Conservation (phyloP, 2,329 filamentous ascomycete species). For the Phialophora macrospora region DNA sequence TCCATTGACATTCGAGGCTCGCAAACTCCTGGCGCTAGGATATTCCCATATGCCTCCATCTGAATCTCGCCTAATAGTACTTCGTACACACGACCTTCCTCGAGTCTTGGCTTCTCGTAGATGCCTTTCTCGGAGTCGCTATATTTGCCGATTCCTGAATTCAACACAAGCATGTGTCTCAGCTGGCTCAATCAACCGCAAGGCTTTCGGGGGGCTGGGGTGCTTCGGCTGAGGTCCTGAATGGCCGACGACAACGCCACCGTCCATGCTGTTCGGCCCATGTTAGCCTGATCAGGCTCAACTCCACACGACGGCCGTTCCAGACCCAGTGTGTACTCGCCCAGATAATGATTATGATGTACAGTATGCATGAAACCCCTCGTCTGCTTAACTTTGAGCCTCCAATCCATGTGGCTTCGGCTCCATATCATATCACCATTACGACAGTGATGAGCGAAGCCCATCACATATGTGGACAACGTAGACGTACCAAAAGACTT, state of each 20-base stretch:
- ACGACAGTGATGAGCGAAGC: background rate
- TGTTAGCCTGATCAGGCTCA: background rate
- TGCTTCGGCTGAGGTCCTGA: background rate
- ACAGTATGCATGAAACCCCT: too few species aligned
- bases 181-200: background rate
- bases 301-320: background rate
- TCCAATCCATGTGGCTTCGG: background rate
- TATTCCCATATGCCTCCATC: too few species aligned
- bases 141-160: too few species aligned
- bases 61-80: too few species aligned
- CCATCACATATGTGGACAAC: background rate
- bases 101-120: too few species aligned
- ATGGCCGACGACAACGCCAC: background rate
- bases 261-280: background rate
- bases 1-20: background rate
- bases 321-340: background rate
- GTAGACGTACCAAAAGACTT: background rate
- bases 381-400: too few species aligned
- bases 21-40: background rate
- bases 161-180: background rate
- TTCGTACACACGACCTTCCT: too few species aligned
- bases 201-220: background rate
- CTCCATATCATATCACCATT: background rate
- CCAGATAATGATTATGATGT: background rate
- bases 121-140: too few species aligned